Evolutionary conservation across 169 alveolate species (phyloP).

Genomic region (Plasmodium gallinaceum): DNA sequence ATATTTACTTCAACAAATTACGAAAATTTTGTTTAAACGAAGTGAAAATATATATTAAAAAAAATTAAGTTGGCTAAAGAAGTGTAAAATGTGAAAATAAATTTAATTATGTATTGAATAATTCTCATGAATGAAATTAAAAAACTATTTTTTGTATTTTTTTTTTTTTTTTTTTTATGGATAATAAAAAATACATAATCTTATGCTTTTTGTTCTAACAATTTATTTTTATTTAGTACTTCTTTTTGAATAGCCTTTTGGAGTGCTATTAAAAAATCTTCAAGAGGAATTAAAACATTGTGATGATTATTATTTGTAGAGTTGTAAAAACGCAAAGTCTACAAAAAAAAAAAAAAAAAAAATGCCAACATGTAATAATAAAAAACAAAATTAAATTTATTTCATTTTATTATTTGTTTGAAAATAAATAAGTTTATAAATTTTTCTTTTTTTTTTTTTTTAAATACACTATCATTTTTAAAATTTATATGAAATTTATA

Average conservation of each 20-base stretch:
- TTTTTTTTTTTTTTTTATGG: not conserved
- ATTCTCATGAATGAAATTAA: no score
- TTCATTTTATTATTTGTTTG: not conserved
- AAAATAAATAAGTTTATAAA: not conserved
- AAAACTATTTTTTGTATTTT: not conserved
- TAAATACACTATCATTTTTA: no score
- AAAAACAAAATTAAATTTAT: not conserved
- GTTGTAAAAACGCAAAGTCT: slow-evolving; percentile 74
- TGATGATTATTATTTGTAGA: slow-evolving; percentile 42
- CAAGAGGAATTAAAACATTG: slow-evolving; percentile 52
- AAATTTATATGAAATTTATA: not conserved
- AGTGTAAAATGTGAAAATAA: not conserved
- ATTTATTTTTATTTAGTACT: slow-evolving; percentile 22
- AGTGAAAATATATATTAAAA: not conserved
- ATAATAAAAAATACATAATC: not conserved
- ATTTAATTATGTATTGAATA: not conserved
- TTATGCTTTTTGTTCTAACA: slow-evolving; percentile 27
- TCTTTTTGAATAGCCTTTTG: slow-evolving; percentile 63
- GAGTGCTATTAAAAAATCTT: slow-evolving; percentile 68
- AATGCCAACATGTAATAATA: not conserved
- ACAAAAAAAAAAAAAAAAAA: slow-evolving; percentile 21
- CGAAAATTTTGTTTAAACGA: no score
- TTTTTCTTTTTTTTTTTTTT: no score
- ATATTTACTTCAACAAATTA: no score
- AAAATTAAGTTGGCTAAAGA: not conserved